phyloP scores from a whole-genome alignment of 352 stramenopile species.

The Phytophthora sp. region DNA sequence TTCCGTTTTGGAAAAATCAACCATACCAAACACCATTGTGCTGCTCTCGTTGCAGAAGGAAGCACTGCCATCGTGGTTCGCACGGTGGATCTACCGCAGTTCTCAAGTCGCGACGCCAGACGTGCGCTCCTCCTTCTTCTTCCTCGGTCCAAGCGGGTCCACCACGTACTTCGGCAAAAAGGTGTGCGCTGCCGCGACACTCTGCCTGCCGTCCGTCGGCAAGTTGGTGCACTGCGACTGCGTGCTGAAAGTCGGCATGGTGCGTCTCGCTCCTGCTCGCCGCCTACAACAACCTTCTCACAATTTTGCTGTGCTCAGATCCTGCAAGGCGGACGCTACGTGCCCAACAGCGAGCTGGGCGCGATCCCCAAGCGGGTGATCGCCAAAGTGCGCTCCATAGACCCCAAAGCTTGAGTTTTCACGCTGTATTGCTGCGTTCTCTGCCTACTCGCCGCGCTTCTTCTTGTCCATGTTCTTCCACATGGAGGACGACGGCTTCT shows the following conservation, averaged over 20 bases:
- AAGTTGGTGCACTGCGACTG: conserved; percentile 38
- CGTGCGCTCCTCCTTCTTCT: conserved; percentile 58
- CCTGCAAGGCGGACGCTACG: conserved; percentile 42
- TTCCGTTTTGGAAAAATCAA: not conserved
- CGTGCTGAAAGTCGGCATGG: conserved; percentile 41
- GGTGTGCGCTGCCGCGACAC: conserved; percentile 36
- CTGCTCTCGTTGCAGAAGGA: conserved; percentile 9
- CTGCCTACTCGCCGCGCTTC: conserved; percentile 26
- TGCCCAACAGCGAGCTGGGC: conserved; percentile 45
- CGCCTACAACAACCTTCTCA: not conserved
- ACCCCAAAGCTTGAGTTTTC: conserved; percentile 7
- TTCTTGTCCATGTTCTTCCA: conserved; percentile 59
- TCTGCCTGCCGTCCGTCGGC: conserved; percentile 53
- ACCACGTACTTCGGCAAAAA: conserved; percentile 51
- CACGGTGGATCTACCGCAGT: conserved; percentile 28
- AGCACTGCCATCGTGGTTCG: conserved; percentile 23
- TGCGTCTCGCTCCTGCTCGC: conserved; percentile 4
- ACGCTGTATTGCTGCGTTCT: not conserved
- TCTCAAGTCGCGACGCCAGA: conserved; percentile 21
- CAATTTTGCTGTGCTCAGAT: conserved; percentile 22
- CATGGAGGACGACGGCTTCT: conserved; percentile 45
- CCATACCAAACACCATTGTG: not conserved
- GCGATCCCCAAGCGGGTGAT: conserved; percentile 46
- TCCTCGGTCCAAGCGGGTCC: conserved; percentile 48
- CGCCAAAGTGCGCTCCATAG: conserved; percentile 50